phyloP scores from a whole-genome alignment of 2,329 filamentous ascomycete species.

The Pseudogymnoascus destructans region DNA sequence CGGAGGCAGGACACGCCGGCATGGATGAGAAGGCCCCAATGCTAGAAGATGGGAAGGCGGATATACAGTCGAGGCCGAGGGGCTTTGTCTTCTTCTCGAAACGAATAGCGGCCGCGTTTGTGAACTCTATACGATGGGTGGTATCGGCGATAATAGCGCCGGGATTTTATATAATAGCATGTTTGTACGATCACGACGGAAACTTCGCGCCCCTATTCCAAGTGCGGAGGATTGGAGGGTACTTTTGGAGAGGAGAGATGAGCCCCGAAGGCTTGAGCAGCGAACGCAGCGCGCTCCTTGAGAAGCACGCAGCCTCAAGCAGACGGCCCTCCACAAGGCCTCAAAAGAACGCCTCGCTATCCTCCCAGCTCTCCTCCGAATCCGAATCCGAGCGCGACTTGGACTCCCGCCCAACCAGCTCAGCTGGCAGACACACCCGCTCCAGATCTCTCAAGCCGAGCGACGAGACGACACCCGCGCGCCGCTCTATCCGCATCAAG shows the following conservation, averaged over 20 bases:
- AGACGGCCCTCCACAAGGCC: background rate
- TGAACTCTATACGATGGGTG: slow-evolving; percentile 66
- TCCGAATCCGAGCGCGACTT: slow-evolving; percentile 46
- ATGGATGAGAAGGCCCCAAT: slow-evolving; percentile 59
- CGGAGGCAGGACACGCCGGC: slow-evolving; percentile 18
- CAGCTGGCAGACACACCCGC: slow-evolving; percentile 39
- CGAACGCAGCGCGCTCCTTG: background rate
- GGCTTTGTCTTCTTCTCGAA: slow-evolving; percentile 49
- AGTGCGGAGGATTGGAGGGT: slow-evolving; percentile 44
- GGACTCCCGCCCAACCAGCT: slow-evolving; percentile 13
- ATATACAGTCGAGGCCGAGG: slow-evolving; percentile 27
- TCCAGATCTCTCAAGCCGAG: slow-evolving; percentile 36
- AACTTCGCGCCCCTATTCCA: slow-evolving; percentile 67
- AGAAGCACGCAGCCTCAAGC: background rate
- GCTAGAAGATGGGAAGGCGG: slow-evolving; percentile 28
- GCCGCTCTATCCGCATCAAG: slow-evolving; percentile 82
- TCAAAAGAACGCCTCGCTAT: slow-evolving; percentile 21
- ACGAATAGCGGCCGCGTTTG: slow-evolving; percentile 56
- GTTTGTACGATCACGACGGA: slow-evolving; percentile 69
- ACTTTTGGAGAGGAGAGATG: slow-evolving; percentile 31
- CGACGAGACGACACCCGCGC: slow-evolving; percentile 54
- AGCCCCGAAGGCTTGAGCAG: slow-evolving; percentile 16
- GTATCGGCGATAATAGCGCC: slow-evolving; percentile 68
- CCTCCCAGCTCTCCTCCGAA: slow-evolving; percentile 51
- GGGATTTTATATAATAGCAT: slow-evolving; percentile 68